Evolutionary conservation across 2,329 filamentous ascomycete genomes (phyloP).

Genomic region (Catunica adiposa): DNA sequence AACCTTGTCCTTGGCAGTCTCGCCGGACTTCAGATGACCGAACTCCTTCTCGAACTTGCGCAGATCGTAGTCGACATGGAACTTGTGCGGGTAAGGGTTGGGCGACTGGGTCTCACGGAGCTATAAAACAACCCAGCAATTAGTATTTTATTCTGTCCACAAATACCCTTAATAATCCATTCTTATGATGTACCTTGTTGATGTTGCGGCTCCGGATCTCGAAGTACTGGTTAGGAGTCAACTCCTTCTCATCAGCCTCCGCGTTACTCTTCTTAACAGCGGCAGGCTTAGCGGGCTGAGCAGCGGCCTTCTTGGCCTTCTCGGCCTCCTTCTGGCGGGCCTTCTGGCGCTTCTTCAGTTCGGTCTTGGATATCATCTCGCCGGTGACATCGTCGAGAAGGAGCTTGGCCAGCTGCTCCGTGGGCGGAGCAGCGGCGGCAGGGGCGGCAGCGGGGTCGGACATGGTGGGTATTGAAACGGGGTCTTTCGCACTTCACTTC

Average conservation of each 20-base stretch:
- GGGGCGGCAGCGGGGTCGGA: slow-evolving; percentile 20
- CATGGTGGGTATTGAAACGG: slow-evolving; percentile 18
- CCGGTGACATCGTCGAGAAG: slow-evolving; percentile 86
- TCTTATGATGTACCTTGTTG: slow-evolving; percentile 32
- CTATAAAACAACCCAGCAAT: slow-evolving; percentile 12
- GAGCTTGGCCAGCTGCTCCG: slow-evolving; percentile 49
- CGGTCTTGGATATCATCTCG: slow-evolving; percentile 67
- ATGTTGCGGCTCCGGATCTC: slow-evolving; percentile 80
- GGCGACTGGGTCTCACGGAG: slow-evolving; percentile 56
- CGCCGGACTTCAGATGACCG: slow-evolving; percentile 70
- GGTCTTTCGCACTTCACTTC: not conserved
- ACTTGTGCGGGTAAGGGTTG: slow-evolving; percentile 86
- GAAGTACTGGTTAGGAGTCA: slow-evolving; percentile 60
- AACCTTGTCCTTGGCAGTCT: slow-evolving; percentile 57
- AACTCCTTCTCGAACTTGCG: slow-evolving; percentile 65
- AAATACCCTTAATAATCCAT: not conserved
- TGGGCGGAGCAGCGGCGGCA: slow-evolving; percentile 25
- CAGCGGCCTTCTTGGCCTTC: slow-evolving; percentile 71
- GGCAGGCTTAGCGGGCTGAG: slow-evolving; percentile 41
- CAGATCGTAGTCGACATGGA: slow-evolving; percentile 71
- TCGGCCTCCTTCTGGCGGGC: slow-evolving; percentile 69
- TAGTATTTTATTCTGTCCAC: not conserved
- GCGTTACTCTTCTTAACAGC: slow-evolving; percentile 58
- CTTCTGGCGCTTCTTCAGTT: slow-evolving; percentile 95
- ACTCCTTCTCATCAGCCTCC: slow-evolving; percentile 43